Percentiles rank a stretch among this genome's conserved stretches.
Evolutionary conservation across 139 green algal species (phyloP).

Genomic region (Choricystis sp.): DNA sequence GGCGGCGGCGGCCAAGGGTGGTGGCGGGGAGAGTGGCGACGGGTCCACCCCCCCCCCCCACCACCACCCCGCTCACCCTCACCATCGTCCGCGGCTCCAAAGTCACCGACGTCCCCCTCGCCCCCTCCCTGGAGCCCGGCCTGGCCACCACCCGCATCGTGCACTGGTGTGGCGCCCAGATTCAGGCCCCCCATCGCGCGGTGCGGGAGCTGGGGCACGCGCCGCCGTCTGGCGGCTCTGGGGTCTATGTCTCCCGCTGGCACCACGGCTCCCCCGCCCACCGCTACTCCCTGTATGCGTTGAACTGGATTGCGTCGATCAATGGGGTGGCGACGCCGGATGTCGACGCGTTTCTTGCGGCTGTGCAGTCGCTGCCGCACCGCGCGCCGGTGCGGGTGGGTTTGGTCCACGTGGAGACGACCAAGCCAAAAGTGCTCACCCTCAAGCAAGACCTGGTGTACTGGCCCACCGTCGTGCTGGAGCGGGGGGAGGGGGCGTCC

Average conservation of each 20-base stretch:
- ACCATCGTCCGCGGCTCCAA: constrained; percentile 25
- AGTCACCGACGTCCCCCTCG: constrained; percentile 36
- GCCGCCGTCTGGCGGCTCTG: constrained; percentile 20
- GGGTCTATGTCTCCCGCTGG: constrained; percentile 53
- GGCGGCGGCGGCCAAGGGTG: background rate
- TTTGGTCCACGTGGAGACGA: constrained; percentile 50
- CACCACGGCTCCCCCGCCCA: constrained; percentile 70
- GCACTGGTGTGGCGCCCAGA: constrained; percentile 73
- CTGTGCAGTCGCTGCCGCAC: constrained; percentile 27
- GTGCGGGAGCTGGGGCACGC: constrained; percentile 66
- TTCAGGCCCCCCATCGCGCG: constrained; percentile 32
- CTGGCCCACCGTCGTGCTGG: constrained; percentile 67
- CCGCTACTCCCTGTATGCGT: constrained; percentile 69
- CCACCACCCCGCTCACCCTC: constrained; percentile 13
- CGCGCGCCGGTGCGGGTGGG: constrained; percentile 56
- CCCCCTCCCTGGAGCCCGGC: constrained; percentile 42
- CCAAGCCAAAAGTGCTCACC: constrained; percentile 46
- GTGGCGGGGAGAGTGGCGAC: background rate
- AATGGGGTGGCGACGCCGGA: constrained; percentile 33
- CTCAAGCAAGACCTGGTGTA: constrained; percentile 67
- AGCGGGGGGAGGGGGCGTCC: too few relatives aligned
- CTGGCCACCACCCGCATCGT: constrained; percentile 63
- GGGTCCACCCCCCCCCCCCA: constrained; percentile 1
- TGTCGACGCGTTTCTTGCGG: constrained; percentile 53
- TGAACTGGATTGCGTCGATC: constrained; percentile 58